phyloP scores from a whole-genome alignment of 495 filamentous ascomycete genomes.

The Annulohypoxylon nitens region DNA sequence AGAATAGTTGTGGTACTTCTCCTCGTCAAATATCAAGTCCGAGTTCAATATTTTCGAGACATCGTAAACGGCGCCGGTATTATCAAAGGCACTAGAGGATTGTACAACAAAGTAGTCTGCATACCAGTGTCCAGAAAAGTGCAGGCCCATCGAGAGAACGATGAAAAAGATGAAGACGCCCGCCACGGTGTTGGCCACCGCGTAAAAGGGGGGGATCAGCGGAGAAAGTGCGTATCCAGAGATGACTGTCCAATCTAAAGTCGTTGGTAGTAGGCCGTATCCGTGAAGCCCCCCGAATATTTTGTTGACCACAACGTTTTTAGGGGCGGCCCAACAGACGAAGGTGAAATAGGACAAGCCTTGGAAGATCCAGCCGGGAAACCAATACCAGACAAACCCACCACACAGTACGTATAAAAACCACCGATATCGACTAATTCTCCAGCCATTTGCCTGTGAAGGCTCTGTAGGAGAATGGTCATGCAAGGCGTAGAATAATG shows the following conservation, averaged over 20 bases:
- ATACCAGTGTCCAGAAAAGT: slow-evolving; percentile 76
- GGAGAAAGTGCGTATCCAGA: slow-evolving; percentile 75
- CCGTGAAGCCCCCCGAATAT: slow-evolving; percentile 75
- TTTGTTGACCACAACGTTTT: slow-evolving; percentile 76
- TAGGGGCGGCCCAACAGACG: slow-evolving; percentile 71
- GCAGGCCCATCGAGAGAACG: slow-evolving; percentile 65
- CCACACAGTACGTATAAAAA: slow-evolving; percentile 72
- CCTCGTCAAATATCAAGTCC: slow-evolving; percentile 63
- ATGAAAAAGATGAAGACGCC: slow-evolving; percentile 68
- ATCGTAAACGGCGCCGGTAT: slow-evolving; percentile 69
- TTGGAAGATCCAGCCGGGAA: slow-evolving; percentile 71
- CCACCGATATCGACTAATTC: slow-evolving; percentile 72
- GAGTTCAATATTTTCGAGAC: slow-evolving; percentile 64
- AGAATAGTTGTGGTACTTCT: slow-evolving; percentile 69
- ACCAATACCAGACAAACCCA: slow-evolving; percentile 68
- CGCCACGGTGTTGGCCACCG: slow-evolving; percentile 69
- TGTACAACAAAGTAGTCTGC: slow-evolving; percentile 69
- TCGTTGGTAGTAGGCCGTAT: slow-evolving; percentile 69
- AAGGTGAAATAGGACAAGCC: slow-evolving; percentile 71
- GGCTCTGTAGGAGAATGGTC: slow-evolving; percentile 72
- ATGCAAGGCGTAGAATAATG: slow-evolving; percentile 77
- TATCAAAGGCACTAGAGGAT: slow-evolving; percentile 69
- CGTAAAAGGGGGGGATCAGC: slow-evolving; percentile 77
- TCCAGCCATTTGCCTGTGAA: slow-evolving; percentile 71
- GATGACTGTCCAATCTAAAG: slow-evolving; percentile 75